Evolutionary conservation across 805 yeast species (phyloP).

Genomic region (Zygosaccharomyces lentus): DNA sequence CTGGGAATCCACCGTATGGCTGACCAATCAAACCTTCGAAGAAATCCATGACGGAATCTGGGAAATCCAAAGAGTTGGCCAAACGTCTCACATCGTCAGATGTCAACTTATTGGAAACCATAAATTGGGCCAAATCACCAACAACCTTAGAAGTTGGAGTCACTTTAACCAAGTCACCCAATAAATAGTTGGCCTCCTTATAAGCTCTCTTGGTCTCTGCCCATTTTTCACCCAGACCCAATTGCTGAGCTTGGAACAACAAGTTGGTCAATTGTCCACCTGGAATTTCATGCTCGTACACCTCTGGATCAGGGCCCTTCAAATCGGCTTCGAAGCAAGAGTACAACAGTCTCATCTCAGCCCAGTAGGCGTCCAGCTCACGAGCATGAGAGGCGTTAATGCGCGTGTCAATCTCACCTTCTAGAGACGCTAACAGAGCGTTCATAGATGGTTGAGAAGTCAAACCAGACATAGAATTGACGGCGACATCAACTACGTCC

Average conservation of each 20-base stretch:
- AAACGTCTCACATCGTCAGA: slow-evolving; percentile 81
- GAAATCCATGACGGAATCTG: slow-evolving; percentile 96
- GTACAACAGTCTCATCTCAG: slow-evolving; percentile 94
- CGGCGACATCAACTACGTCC: slow-evolving; percentile 95
- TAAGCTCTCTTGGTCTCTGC: slow-evolving; percentile 91
- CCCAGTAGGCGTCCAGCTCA: slow-evolving; percentile 94
- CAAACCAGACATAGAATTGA: slow-evolving; percentile 96
- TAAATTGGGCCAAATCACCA: slow-evolving; percentile 98
- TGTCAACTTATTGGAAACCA: slow-evolving; percentile 91
- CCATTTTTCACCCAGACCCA: slow-evolving; percentile 97
- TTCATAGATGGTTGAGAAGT: slow-evolving; percentile 97
- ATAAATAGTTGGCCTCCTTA: slow-evolving; percentile 79
- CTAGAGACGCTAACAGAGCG: slow-evolving; percentile 88
- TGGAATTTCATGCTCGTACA: slow-evolving; percentile 96
- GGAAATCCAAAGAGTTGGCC: slow-evolving; percentile 93
- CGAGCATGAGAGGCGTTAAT: slow-evolving; percentile 64
- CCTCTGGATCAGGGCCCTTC: slow-evolving; percentile 99
- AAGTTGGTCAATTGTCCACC: slow-evolving; percentile 99
- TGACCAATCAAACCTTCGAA: slow-evolving; percentile 99
- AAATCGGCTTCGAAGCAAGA: slow-evolving; percentile 97
- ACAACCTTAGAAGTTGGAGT: slow-evolving; percentile 99
- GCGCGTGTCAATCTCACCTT: slow-evolving; percentile 77
- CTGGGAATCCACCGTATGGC: slow-evolving; percentile 99
- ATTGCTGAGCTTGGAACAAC: slow-evolving; percentile 98
- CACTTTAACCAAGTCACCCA: slow-evolving; percentile 97